Percentiles rank a stretch among this genome's conserved stretches.
Evolutionary conservation across 371 early-diverging fungal genomes (phyloP).

Genomic region (Fennellomyces sp.): DNA sequence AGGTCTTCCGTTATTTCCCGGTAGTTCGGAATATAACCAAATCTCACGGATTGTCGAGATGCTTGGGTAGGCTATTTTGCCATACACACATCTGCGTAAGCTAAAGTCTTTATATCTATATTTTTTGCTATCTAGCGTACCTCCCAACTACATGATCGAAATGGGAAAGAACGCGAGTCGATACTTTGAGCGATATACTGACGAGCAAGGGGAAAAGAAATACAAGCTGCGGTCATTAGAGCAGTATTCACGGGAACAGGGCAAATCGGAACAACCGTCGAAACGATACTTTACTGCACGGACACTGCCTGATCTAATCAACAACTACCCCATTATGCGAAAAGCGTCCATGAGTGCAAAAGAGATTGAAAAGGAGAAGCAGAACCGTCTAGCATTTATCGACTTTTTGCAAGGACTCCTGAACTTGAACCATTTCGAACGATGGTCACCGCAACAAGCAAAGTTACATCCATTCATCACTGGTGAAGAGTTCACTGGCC

Average conservation of each 20-base stretch:
- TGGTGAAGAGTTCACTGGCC: constrained; percentile 69
- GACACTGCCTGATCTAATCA: constrained; percentile 86
- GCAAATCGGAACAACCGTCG: constrained; percentile 81
- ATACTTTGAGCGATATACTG: constrained; percentile 71
- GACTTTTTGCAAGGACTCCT: constrained; percentile 92
- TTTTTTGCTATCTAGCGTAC: constrained; percentile 34
- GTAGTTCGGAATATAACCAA: constrained; percentile 95
- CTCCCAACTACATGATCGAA: constrained; percentile 91
- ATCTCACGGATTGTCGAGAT: constrained; percentile 88
- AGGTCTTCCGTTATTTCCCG: constrained; percentile 94
- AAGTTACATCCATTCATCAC: constrained; percentile 95
- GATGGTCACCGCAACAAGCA: constrained; percentile 97
- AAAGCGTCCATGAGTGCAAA: constrained; percentile 63
- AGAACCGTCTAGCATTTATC: constrained; percentile 71
- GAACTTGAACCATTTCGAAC: constrained; percentile 88
- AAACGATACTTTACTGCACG: constrained; percentile 89
- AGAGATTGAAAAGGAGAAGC: constrained; percentile 84
- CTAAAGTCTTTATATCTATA: neutral
- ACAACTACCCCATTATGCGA: constrained; percentile 78
- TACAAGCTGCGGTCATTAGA: constrained; percentile 84
- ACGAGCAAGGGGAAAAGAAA: constrained; percentile 48
- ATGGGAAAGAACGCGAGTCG: constrained; percentile 84
- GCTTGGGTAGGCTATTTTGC: constrained; percentile 77
- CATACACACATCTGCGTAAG: too few relatives aligned
- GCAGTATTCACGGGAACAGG: constrained; percentile 79